Base-by-base conservation (phyloP, 1,284 basidiomycete species). In the Ganoderma meredithae region DNA sequence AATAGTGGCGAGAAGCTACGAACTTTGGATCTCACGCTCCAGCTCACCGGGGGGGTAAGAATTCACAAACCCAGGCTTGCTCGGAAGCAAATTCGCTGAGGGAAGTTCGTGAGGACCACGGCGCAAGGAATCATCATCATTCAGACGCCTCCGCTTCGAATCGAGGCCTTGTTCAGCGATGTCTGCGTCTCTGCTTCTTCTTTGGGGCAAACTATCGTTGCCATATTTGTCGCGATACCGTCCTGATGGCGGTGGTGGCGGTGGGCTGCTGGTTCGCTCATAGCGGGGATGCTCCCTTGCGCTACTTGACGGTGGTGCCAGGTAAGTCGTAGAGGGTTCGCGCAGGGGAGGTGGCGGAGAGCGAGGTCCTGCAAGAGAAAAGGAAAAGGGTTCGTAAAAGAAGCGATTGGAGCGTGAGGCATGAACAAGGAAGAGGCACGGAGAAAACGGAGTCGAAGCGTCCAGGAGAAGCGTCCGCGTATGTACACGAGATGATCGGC, bases 291-390 rank as follows among this genome's bases (percentile, higher is more conserved):
- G 65, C 31, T 75, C 73, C 66, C 72, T 74, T 22, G 63, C 47
- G 33, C 31, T 67, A 62, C 63, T 65, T 43, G 74, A 63, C 8
- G 63, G 40, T 36, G 70, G 61, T 22, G 49, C 41, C 5, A 60
- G 13, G 25, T 65, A 62, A n/a, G 47, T 52, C 44, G 56, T 65
- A 36, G 68, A 60, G 22, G 66, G 64, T 22, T 74, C 75, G 60
- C 74, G 76, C 13, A 70, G 22, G 60, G 70, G 75, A 55, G 74
- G 69, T 60, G 78, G 76, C 59, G 84, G 82, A 49, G 87, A 87
- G 76, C 85, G 84, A 72, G 81, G 81, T 81, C 89, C 88, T 90
- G 84, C 73, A 82, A 83, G 78, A 83, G 73, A 83, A 83, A 81
- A 73, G 76, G 74, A 78, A 74, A 79, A 78, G 75, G 76, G 66